These are phyloP conservation scores for Candolleomyces aberdarensis DNA, from an alignment of 768 basidiomycete genomes.

Conservation along the genomic window DNA sequence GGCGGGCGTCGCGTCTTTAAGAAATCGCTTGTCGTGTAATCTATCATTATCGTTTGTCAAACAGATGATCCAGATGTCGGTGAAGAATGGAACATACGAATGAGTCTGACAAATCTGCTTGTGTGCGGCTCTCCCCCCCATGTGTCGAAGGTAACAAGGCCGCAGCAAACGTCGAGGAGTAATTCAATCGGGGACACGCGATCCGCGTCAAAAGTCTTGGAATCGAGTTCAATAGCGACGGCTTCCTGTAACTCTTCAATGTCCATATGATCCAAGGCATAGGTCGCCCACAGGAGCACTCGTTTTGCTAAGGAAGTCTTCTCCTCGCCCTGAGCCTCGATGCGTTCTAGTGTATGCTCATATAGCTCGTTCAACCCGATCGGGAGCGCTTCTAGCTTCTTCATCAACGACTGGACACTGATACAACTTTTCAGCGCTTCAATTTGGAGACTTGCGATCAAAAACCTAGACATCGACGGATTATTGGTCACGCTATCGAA, in stretches of 20 bases:
- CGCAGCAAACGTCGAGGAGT: background rate
- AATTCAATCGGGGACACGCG: background rate
- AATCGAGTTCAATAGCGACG: background rate
- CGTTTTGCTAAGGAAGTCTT: background rate
- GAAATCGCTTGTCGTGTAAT: conserved; percentile 1
- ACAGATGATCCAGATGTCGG: background rate
- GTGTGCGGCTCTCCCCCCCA: too few species aligned
- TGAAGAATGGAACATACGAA: background rate
- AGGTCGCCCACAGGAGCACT: background rate
- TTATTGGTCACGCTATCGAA: background rate
- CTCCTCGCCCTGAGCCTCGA: background rate
- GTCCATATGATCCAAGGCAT: background rate
- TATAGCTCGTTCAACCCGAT: background rate
- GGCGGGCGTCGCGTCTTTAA: background rate
- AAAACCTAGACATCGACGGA: background rate
- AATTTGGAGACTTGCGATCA: background rate
- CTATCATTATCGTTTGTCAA: background rate
- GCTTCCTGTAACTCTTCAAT: background rate
- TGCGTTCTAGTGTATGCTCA: background rate
- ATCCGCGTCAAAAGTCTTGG: background rate
- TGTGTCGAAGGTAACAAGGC: background rate
- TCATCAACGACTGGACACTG: background rate
- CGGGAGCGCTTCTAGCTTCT: background rate
- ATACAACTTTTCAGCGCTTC: background rate
- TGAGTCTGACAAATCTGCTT: background rate